These are phyloP conservation scores for Talaromyces sp. DNA, from an alignment of 2,329 filamentous ascomycete genomes.

Conservation along the genomic window DNA sequence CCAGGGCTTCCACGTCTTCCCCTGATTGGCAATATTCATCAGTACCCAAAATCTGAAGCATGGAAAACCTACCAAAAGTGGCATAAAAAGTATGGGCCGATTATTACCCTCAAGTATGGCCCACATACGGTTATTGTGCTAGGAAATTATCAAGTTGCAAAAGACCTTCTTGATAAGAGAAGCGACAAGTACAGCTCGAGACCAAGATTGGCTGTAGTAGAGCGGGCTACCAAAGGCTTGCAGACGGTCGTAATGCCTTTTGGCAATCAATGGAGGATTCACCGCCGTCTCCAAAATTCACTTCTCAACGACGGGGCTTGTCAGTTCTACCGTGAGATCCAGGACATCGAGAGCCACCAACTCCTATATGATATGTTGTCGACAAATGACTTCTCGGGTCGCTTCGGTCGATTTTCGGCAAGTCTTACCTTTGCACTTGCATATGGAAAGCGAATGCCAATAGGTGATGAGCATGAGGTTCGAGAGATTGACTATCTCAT, in stretches of 20 bases:
- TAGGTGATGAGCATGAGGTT: too few species aligned
- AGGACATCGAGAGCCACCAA: conserved; percentile 46
- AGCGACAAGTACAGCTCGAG: conserved; percentile 36
- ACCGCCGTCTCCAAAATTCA: conserved; percentile 40
- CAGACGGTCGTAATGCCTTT: conserved; percentile 47
- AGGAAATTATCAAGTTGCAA: conserved; percentile 19
- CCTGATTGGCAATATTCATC: conserved; percentile 23
- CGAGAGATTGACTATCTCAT: too few species aligned
- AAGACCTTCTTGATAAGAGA: conserved; percentile 37
- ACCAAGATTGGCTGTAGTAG: conserved; percentile 26
- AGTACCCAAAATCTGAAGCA: conserved; percentile 17
- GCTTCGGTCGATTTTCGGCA: conserved; percentile 46
- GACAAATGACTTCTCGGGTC: conserved; percentile 39
- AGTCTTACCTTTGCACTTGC: conserved; percentile 48
- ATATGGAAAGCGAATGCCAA: conserved; percentile 46
- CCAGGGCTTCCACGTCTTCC: conserved; percentile 22
- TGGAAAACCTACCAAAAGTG: conserved; percentile 21
- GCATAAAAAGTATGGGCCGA: conserved; percentile 6
- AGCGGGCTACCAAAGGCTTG: conserved; percentile 33
- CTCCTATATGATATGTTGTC: conserved; percentile 41
- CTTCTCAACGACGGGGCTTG: conserved; percentile 36
- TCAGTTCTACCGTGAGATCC: conserved; percentile 37
- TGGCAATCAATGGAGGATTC: conserved; percentile 43
- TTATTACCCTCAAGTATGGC: conserved; percentile 3
- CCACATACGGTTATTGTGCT: conserved; percentile 21